These are phyloP conservation scores for Ilyonectria mors-panacis DNA, from an alignment of 2,329 filamentous ascomycete species.

Conservation along the genomic window DNA sequence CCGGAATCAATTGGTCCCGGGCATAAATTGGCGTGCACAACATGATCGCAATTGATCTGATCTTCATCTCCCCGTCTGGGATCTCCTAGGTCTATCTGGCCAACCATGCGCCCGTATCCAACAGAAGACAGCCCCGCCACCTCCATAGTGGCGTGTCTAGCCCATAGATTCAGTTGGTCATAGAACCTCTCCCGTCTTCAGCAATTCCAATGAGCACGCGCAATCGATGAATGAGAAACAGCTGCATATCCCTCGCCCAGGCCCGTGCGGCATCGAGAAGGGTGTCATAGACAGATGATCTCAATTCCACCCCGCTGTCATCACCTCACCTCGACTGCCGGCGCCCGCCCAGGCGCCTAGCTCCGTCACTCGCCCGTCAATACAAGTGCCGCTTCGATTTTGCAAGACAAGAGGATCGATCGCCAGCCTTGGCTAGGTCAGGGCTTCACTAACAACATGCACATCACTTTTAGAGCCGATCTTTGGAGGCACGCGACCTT, in stretches of 20 bases:
- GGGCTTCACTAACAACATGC: conserved; percentile 7
- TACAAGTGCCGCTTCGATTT: neutral
- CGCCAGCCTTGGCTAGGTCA: neutral
- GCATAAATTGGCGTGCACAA: conserved; percentile 23
- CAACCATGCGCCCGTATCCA: conserved; percentile 7
- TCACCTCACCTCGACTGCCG: conserved; percentile 15
- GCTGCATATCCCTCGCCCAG: conserved; percentile 9
- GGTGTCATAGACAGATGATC: conserved; percentile 38
- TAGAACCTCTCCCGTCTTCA: neutral
- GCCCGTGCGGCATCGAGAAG: conserved; percentile 18
- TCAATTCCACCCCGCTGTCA: conserved; percentile 39
- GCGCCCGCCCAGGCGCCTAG: neutral
- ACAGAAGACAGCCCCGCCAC: neutral
- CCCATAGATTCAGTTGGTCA: neutral
- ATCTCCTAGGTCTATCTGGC: conserved; percentile 8
- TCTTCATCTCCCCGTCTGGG: conserved; percentile 24
- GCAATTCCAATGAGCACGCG: conserved; percentile 8
- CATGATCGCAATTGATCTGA: conserved; percentile 22
- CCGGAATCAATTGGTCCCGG: conserved; percentile 17
- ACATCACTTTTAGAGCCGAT: conserved; percentile 5
- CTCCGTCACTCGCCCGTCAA: neutral
- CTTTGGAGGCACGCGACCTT: conserved; percentile 16
- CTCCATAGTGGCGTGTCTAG: conserved; percentile 1
- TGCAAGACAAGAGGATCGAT: neutral
- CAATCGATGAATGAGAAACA: conserved; percentile 19